Evolutionary conservation across 306 rosid species (phyloP).

Genomic region (Luffa aegyptiaca): DNA sequence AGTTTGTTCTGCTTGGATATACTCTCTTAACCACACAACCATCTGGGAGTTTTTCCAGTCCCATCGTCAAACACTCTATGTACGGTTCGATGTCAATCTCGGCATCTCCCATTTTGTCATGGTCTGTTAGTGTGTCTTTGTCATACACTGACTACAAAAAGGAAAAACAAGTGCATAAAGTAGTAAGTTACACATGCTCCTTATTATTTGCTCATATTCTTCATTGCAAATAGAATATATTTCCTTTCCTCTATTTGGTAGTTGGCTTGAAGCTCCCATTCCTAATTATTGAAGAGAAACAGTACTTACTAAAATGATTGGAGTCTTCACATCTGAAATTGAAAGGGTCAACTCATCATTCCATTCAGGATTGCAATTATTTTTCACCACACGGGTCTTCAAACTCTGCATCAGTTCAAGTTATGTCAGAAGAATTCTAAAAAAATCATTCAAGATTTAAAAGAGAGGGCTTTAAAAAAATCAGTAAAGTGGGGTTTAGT

Average conservation of each 20-base stretch:
- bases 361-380: slow-evolving; percentile 68
- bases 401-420: slow-evolving; percentile 32
- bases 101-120: slow-evolving; percentile 89
- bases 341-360: slow-evolving; percentile 69
- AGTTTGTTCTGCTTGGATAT: slow-evolving; percentile 38
- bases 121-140: slow-evolving; percentile 51
- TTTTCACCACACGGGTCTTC: slow-evolving; percentile 55
- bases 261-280: not conserved
- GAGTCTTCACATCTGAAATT: slow-evolving; percentile 24
- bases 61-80: slow-evolving; percentile 32
- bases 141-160: slow-evolving; percentile 48
- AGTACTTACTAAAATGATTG: slow-evolving; percentile 45
- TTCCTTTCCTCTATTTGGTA: not conserved
- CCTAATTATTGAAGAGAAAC: not conserved
- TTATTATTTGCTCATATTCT: not conserved
- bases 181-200: not conserved
- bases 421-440: not conserved
- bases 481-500: not conserved
- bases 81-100: slow-evolving; percentile 62
- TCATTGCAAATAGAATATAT: not conserved
- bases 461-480: not conserved
- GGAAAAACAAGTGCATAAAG: not conserved
- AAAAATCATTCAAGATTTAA: not conserved
- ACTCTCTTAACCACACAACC: slow-evolving; percentile 53
- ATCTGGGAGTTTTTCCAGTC: slow-evolving; percentile 33